Base-by-base conservation (phyloP, 1,139 yeast species). In the Taphrina flavorubra region DNA sequence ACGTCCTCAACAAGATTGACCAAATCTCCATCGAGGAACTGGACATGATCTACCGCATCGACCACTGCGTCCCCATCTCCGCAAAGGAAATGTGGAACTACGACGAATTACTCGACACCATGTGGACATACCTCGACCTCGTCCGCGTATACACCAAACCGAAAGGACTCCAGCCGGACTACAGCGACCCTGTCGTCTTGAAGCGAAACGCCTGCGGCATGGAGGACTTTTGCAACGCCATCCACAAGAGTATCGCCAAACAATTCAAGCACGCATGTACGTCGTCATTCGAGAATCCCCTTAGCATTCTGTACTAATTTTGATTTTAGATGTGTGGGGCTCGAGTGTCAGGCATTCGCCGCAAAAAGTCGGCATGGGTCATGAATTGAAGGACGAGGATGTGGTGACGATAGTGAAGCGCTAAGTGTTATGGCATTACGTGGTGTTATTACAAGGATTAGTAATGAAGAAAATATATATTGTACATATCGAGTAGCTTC, bases 81-180 rank as follows among this genome's bases (percentile, higher is more conserved):
- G 89, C 97, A 6, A 98, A 96, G 71, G 85, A 89, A 77, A 97
- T 95, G 72, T 94, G 99, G 99, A 94, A 94, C 77, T 82, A 95
- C 77, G 99, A 94, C 78, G 98, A 92, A 79, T 83, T 94, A 74
- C 82, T 94, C 73, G 97, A 92, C 76, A 83, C 87, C 77, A 95
- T 94, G 97, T 94, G 99, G 99, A 88, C 87, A 65, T 85, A 88
- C 76, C 84, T 94, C 75, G 87, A 90, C 74, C 82, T 94, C 78
- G 98, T 92, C 25, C 86, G 99, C 76, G 97, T 94, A 16, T 94
- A 92, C 80, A 94, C 99, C 10, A 94, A 94, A 77, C 99, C 99
- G 65, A 94, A 92, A 83, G 99, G 99, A 40, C 85, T 83, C 74
- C 82, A 88, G 74, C 99, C 99, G 5, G 99, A 95, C 78, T 95